phyloP scores from a whole-genome alignment of 805 yeast genomes.

The Millerago galiae region DNA sequence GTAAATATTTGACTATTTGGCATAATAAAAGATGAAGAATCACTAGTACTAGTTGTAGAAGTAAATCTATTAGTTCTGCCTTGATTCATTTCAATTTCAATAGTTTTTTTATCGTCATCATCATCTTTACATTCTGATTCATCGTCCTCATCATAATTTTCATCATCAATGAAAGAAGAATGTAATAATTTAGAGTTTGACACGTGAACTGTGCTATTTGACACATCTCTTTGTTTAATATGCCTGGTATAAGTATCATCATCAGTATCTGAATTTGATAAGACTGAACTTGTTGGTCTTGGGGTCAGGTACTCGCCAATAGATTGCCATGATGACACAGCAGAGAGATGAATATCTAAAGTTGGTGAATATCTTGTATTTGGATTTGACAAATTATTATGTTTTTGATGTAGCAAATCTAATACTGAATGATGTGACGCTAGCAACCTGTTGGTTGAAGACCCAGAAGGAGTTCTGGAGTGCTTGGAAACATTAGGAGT shows the following conservation, averaged over 20 bases:
- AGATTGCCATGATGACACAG: slow-evolving; percentile 20
- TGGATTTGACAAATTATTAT: not conserved
- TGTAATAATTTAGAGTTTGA: not conserved
- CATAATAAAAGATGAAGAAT: slow-evolving; percentile 13
- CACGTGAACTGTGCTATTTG: not conserved
- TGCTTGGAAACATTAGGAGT: slow-evolving; percentile 9
- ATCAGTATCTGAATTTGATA: slow-evolving; percentile 23
- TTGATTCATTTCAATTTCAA: slow-evolving; percentile 19
- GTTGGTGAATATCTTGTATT: slow-evolving; percentile 3
- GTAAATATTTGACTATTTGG: slow-evolving; percentile 9
- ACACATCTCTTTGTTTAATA: not conserved
- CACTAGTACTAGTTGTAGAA: not conserved
- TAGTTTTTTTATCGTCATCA: slow-evolving; percentile 20
- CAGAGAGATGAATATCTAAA: slow-evolving; percentile 1
- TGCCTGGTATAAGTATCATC: slow-evolving; percentile 12
- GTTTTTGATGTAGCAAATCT: slow-evolving; percentile 16
- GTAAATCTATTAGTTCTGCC: slow-evolving; percentile 6
- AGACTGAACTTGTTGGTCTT: slow-evolving; percentile 24
- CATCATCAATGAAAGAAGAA: not conserved
- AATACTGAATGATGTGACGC: slow-evolving; percentile 21
- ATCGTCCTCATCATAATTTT: slow-evolving; percentile 10
- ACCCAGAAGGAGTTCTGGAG: not conserved
- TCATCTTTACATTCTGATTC: slow-evolving; percentile 3
- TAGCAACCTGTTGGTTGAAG: slow-evolving; percentile 14
- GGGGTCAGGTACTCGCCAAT: slow-evolving; percentile 13